phyloP scores from a whole-genome alignment of 495 filamentous ascomycete genomes.

The Lasiosphaeria ovina region DNA sequence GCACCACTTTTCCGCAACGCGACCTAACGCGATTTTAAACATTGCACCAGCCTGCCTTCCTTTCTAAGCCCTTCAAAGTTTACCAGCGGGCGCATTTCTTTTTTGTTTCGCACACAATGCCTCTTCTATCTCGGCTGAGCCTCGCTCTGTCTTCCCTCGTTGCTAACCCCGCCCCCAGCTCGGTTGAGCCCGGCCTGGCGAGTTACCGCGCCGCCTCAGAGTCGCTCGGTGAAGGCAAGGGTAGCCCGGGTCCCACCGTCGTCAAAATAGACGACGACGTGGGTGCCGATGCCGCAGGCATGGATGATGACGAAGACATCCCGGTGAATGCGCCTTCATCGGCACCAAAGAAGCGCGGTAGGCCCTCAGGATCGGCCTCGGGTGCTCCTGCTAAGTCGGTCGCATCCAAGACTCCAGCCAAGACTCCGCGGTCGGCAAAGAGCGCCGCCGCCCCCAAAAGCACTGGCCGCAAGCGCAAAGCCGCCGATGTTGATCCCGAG shows the following conservation, averaged over 20 bases:
- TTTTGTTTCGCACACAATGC: neutral
- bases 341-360: conserved; percentile 4
- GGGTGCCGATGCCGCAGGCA: neutral
- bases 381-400: conserved; percentile 12
- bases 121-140: neutral
- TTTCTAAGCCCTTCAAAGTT: neutral
- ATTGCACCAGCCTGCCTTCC: no score
- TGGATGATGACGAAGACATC: neutral
- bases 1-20: no score
- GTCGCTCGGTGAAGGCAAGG: neutral
- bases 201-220: neutral
- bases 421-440: conserved; percentile 23
- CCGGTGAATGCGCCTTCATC: neutral
- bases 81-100: neutral
- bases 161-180: conserved; percentile 6
- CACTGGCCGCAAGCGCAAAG: conserved; percentile 26
- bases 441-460: conserved; percentile 19
- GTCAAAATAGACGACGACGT: neutral
- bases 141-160: neutral
- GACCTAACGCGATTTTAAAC: no score
- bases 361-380: neutral
- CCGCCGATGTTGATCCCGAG: conserved; percentile 14
- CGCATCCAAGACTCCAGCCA: conserved; percentile 1
- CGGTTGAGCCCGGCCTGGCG: conserved; percentile 4
- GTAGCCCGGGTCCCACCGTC: neutral